phyloP scores from a whole-genome alignment of 2,329 filamentous ascomycete genomes.

The Xylaria sp. region DNA sequence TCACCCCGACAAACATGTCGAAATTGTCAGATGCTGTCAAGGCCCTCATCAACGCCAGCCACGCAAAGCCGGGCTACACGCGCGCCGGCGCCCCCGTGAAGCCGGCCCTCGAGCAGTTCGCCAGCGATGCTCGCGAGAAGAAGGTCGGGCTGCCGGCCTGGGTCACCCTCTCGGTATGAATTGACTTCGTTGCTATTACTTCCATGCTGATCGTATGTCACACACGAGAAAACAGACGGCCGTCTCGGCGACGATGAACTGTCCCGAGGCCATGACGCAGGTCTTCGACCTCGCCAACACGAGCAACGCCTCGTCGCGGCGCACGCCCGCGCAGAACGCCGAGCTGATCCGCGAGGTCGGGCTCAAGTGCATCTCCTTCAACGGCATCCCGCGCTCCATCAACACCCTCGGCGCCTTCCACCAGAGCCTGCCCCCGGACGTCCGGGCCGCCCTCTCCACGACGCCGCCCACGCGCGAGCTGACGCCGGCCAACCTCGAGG shows the following conservation, averaged over 20 bases:
- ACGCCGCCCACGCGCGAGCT: constrained; percentile 65
- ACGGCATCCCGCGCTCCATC: constrained; percentile 84
- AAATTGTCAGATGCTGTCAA: constrained; percentile 79
- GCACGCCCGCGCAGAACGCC: constrained; percentile 62
- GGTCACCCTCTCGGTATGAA: constrained; percentile 51
- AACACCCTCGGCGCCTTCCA: constrained; percentile 82
- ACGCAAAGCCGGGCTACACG: constrained; percentile 72
- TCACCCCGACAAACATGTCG: constrained; percentile 63
- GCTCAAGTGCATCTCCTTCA: constrained; percentile 82
- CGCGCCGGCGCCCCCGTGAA: constrained; percentile 72
- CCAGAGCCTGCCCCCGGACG: constrained; percentile 66
- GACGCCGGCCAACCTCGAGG: constrained; percentile 63
- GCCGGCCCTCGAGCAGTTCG: constrained; percentile 72
- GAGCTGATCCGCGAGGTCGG: constrained; percentile 81
- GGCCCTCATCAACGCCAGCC: constrained; percentile 76
- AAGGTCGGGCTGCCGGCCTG: constrained; percentile 53
- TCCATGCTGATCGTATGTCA: background rate
- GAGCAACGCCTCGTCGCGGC: constrained; percentile 21
- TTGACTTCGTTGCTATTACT: background rate
- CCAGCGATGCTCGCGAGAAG: constrained; percentile 69
- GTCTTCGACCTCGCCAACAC: constrained; percentile 66
- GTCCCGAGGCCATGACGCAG: constrained; percentile 75
- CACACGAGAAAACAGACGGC: constrained; percentile 68
- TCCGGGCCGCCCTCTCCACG: constrained; percentile 65
- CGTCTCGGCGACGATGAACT: constrained; percentile 87